phyloP scores from a whole-genome alignment of 345 rosid genomes.

The Eucalyptus pauciflora region DNA sequence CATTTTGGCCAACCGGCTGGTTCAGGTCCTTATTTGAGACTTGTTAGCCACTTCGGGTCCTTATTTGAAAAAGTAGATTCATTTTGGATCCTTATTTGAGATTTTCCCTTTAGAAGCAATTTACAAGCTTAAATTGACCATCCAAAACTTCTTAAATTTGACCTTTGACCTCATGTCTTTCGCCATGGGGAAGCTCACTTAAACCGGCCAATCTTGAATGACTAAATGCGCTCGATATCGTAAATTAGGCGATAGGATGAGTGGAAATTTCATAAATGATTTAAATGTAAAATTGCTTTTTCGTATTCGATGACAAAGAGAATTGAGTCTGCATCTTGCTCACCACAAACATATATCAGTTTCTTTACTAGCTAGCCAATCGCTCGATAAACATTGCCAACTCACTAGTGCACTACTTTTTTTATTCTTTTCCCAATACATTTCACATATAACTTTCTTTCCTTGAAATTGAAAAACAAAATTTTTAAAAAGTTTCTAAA shows the following conservation, averaged over 20 bases:
- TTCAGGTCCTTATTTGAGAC: no score
- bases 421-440: neutral
- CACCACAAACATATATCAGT: neutral
- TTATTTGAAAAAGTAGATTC: no score
- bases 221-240: accelerated
- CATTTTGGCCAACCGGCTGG: no score
- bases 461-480: neutral
- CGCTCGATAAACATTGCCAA: neutral
- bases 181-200: neutral
- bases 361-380: neutral
- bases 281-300: neutral
- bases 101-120: neutral
- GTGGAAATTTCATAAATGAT: neutral
- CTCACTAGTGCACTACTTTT: neutral
- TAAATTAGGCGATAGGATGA: accelerated
- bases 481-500: accelerated
- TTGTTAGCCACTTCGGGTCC: no score
- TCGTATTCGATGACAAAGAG: accelerated
- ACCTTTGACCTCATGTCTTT: neutral
- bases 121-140: neutral
- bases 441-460: neutral
- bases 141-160: neutral
- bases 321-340: neutral
- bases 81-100: no score
- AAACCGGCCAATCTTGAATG: neutral